phyloP scores from a whole-genome alignment of 306 rosid genomes.

The Sophora flavescens region DNA sequence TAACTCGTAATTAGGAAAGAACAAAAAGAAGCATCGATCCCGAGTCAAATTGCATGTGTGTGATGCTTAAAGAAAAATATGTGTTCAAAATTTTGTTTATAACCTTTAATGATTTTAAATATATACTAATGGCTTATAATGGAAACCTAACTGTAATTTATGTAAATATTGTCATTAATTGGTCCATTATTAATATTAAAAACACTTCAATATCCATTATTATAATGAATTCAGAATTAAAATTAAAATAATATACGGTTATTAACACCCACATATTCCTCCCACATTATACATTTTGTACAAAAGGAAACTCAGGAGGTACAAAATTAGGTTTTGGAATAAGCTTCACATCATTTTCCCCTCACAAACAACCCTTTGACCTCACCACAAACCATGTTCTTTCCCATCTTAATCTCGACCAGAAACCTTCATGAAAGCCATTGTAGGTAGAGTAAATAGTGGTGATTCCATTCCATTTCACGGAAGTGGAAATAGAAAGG shows the following conservation, averaged over 20 bases:
- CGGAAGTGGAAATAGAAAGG: too few relatives aligned
- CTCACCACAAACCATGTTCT: too few relatives aligned
- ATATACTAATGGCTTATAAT: slow-evolving; percentile 38
- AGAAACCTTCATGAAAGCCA: too few relatives aligned
- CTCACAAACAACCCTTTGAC: too few relatives aligned
- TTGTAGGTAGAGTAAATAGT: too few relatives aligned
- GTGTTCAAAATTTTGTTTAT: neutral
- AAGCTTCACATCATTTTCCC: too few relatives aligned
- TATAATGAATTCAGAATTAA: neutral
- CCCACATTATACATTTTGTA: slow-evolving; percentile 47
- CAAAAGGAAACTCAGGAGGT: slow-evolving; percentile 74
- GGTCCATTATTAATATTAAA: slow-evolving; percentile 34
- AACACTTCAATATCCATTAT: slow-evolving; percentile 23
- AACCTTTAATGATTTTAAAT: slow-evolving; percentile 43
- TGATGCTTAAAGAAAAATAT: neutral
- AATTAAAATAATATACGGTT: slow-evolving; percentile 21
- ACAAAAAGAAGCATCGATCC: neutral
- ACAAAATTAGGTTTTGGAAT: slow-evolving; percentile 61
- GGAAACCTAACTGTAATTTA: slow-evolving; percentile 46
- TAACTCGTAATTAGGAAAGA: too few relatives aligned
- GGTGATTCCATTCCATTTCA: too few relatives aligned
- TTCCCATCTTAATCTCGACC: too few relatives aligned
- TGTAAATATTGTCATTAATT: slow-evolving; percentile 22
- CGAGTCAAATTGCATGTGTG: neutral
- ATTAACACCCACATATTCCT: slow-evolving; percentile 70